Evolutionary conservation across 345 rosid species (phyloP).

Genomic region (Populus simonii): DNA sequence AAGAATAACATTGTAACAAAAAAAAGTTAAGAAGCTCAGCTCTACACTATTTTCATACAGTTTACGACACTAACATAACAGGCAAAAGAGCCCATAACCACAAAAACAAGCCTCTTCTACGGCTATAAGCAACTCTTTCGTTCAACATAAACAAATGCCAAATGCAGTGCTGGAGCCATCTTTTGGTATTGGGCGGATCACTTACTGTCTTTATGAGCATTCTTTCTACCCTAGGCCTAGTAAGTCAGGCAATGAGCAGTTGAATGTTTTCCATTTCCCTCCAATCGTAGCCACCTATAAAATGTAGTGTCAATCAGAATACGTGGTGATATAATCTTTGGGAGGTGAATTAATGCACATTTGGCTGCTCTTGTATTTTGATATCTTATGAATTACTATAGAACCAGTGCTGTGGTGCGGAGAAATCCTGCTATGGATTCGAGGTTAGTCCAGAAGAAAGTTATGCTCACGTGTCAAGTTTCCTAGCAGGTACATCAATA

Average conservation of each 20-base stretch:
- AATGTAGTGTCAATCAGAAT: too few relatives aligned
- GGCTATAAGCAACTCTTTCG: not conserved
- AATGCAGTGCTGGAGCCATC: constrained; percentile 74
- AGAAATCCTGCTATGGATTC: not conserved
- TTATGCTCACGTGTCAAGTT: not conserved
- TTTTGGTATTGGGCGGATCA: constrained; percentile 85
- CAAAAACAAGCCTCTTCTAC: not conserved
- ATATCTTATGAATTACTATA: too few relatives aligned
- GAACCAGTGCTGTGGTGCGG: not conserved
- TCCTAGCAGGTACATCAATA: constrained; percentile 58
- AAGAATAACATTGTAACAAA: too few relatives aligned
- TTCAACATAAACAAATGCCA: not conserved
- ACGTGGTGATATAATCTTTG: too few relatives aligned
- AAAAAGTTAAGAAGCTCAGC: too few relatives aligned
- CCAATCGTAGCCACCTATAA: constrained; percentile 85
- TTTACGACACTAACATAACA: not conserved
- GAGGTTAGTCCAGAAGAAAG: not conserved
- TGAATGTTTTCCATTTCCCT: constrained; percentile 81
- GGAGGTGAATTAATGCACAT: too few relatives aligned
- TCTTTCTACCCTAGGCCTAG: constrained; percentile 79
- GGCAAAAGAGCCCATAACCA: not conserved
- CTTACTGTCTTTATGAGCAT: constrained; percentile 83
- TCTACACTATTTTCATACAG: too few relatives aligned
- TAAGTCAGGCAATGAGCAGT: constrained; percentile 83
- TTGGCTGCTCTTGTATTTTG: too few relatives aligned